Evolutionary conservation across 805 yeast species (phyloP), one percentile per base, ranked within the genome.

Genomic region (Barnettozyma pratensis): DNA sequence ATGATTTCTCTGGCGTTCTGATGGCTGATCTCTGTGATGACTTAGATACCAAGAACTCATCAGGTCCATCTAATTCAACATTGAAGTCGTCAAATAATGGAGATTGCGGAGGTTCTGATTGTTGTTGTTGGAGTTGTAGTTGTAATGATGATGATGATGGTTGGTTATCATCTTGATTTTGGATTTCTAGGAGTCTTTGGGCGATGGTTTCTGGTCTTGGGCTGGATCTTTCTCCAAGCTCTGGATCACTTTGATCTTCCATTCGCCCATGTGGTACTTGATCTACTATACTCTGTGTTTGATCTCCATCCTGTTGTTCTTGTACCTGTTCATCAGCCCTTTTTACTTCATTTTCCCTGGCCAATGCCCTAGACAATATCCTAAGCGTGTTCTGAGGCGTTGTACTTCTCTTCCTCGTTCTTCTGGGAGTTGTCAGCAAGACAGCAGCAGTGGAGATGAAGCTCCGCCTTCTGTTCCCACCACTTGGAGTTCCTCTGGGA

Each of bases 351-450:
- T 42, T 25, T 38, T 45, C 48, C 42, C 40, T 32, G n/a, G 49
- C 52, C 14, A 60, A 42, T 2, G 61, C 61, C 36, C 58, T 51
- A 5, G 62, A 54, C n/a, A 60, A 37, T n/a, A 44, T 39, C 27
- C 60, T 39, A 5, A 60, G 50, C 5, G 55, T 44, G 37, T 57
- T 59, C 30, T 53, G 60, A 1, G 64, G 64, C 1, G 60, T 56
- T 5, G 50, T 46, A 25, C 57, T 54, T 12, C 41, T 41, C 28
- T 50, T 50, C 31, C 60, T 42, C 6, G 51, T 51, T 25, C 64
- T 41, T 39, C 61, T 49, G 6, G 64, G 59, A 0, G 61, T 51
- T 7, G 41, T 47, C 12, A 47, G 26, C 3, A 60, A 41, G 12
- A 58, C 30, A 14, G 52, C 54, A 1, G 62, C 60, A 25, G 55